These are phyloP conservation scores for Isatis tinctoria DNA, from an alignment of 345 rosid species.

Conservation along the genomic window DNA sequence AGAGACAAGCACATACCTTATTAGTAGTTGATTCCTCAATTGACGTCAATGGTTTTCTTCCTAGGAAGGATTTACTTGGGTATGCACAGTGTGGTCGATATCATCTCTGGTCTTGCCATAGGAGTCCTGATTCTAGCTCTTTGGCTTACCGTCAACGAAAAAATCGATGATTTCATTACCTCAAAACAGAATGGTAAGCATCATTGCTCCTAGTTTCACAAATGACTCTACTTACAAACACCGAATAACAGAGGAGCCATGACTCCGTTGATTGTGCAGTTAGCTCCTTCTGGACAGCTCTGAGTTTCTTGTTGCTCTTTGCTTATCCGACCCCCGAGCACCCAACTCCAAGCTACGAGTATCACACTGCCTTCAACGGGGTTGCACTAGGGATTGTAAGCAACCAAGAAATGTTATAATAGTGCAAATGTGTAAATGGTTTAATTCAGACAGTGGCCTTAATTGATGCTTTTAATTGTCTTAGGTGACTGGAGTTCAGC, in stretches of 20 bases:
- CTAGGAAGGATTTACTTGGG: conserved; percentile 97
- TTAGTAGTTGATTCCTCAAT: not conserved
- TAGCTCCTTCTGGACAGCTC: conserved; percentile 75
- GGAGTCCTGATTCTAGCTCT: conserved; percentile 66
- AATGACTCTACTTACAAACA: not conserved
- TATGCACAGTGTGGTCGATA: conserved; percentile 90
- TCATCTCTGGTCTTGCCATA: conserved; percentile 65
- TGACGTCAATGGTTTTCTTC: conserved; percentile 36
- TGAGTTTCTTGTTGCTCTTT: conserved; percentile 86
- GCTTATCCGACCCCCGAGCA: conserved; percentile 95
- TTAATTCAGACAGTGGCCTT: not conserved
- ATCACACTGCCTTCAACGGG: conserved; percentile 86
- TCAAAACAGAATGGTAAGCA: conserved; percentile 75
- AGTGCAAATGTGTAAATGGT: not conserved
- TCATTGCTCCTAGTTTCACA: not conserved
- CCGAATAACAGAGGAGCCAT: not conserved
- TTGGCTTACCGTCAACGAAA: conserved; percentile 65
- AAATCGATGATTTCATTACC: conserved; percentile 61
- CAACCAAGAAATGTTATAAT: not conserved
- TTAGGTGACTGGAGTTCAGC: conserved; percentile 84
- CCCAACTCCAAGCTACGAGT: conserved; percentile 97
- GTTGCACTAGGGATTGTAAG: conserved; percentile 95
- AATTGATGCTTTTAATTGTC: not conserved
- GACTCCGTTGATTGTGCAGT: conserved; percentile 46
- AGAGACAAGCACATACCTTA: not conserved